Evolutionary conservation across 495 filamentous ascomycete genomes (phyloP).

Genomic region (Penicillium tannophilum): DNA sequence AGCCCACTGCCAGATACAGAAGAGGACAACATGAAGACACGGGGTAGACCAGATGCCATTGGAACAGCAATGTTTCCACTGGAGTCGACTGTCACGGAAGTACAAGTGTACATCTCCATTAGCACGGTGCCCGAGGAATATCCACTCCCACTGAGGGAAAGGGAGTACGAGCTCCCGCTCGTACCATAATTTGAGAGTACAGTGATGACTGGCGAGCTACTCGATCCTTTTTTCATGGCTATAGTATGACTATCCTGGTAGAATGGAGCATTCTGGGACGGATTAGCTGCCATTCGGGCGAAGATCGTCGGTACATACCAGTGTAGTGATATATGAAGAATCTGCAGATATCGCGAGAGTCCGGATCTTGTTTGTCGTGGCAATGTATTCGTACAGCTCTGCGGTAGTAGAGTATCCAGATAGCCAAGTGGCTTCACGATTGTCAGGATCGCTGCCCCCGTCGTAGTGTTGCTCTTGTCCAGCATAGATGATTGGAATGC

Average conservation of each 20-base stretch:
- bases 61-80: conserved; percentile 30
- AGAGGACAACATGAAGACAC: conserved; percentile 26
- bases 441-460: conserved; percentile 63
- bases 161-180: conserved; percentile 40
- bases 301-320: conserved; percentile 18
- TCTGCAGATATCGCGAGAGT: conserved; percentile 54
- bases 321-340: conserved; percentile 49
- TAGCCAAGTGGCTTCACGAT: conserved; percentile 78
- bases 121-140: conserved; percentile 27
- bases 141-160: conserved; percentile 43
- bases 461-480: conserved; percentile 77
- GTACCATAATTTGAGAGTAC: conserved; percentile 60
- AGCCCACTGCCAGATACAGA: conserved; percentile 17
- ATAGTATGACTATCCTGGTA: conserved; percentile 57
- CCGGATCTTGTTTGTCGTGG: conserved; percentile 61
- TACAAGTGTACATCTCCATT: conserved; percentile 30
- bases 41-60: conserved; percentile 30
- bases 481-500: conserved; percentile 65
- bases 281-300: background rate
- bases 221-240: conserved; percentile 62
- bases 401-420: conserved; percentile 61
- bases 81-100: conserved; percentile 29
- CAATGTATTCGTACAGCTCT: conserved; percentile 63
- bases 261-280: conserved; percentile 38
- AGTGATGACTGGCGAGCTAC: conserved; percentile 52